Evolutionary conservation across 2,329 filamentous ascomycete species (phyloP), one percentile per base, ranked within the genome.

Genomic region (Phaeomoniella chlamydospora): DNA sequence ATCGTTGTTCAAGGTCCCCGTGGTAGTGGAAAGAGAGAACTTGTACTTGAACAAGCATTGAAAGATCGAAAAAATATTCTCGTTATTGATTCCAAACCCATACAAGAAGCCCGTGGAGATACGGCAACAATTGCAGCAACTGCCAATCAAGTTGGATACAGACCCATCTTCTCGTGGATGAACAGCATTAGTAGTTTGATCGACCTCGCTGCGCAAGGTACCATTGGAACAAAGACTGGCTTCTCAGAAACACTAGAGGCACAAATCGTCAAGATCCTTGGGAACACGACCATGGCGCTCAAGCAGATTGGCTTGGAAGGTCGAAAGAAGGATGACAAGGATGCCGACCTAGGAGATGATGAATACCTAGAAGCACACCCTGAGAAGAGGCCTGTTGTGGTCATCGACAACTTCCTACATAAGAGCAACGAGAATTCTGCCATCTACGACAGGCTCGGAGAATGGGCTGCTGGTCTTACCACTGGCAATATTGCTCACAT

Each of bases 91-190:
- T 96, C 88, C 64, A 94, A 93, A 54, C 80, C 82, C 1, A 83
- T 96, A 9, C 80, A 88, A 40, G 88, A 96, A 56, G 86, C 88
- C 1, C 75, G 82, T 37, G 87, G 90, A 4, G 90, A 98, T 51
- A 77, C 78, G 5, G 74, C 77, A 2, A 94, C 83, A 0, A 94
- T 98, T 48, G 74, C 74, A 41, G 77, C 80, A 29, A 77, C 90
- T 4, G 90, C 88, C 1, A 62, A 67, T 2, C 75, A 87, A 43
- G 87, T 96, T 34, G 88, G 90, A 5, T 96, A 94, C 53, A 70
- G 82, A 5, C 90, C 90, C 0, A 76, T 98, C 0, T 98, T 98
- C 55, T 92, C 84, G 0, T 96, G 87, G 83, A 81, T 92, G 60
- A 94, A 96, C 57, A 94, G 77, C 50, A 74, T 96, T 45, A 93